Evolutionary conservation across 1,284 basidiomycete genomes (phyloP).

Genomic region (Marasmius sp.): DNA sequence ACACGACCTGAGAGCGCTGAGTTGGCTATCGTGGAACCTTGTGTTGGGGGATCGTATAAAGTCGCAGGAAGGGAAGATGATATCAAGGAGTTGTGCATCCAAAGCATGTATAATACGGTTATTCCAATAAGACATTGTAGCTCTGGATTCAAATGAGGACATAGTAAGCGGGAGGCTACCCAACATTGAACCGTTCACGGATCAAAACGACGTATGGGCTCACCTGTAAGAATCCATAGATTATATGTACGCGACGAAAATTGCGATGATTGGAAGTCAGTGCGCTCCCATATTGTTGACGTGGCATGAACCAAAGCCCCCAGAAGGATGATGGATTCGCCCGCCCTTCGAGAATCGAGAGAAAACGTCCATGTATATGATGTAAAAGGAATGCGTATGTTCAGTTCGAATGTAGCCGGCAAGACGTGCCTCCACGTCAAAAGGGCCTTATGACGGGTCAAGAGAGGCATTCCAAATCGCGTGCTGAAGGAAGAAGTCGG

Average conservation of each 20-base stretch:
- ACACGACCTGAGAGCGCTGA: constrained; percentile 13
- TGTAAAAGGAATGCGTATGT: constrained; percentile 40
- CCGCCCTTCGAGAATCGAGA: constrained; percentile 56
- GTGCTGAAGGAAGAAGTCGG: constrained; percentile 27
- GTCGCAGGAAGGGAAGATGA: constrained; percentile 20
- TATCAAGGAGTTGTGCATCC: constrained; percentile 53
- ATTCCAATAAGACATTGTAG: constrained; percentile 54
- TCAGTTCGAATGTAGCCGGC: constrained; percentile 42
- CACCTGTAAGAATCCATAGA: constrained; percentile 48
- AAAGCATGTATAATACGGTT: constrained; percentile 63
- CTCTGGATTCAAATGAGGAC: constrained; percentile 42
- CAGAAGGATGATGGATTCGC: constrained; percentile 55
- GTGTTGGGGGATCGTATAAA: constrained; percentile 11
- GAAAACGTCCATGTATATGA: constrained; percentile 39
- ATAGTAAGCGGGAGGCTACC: not conserved
- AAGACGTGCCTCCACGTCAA: constrained; percentile 29
- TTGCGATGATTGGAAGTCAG: constrained; percentile 9
- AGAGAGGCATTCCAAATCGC: constrained; percentile 17
- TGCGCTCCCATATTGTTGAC: constrained; percentile 21
- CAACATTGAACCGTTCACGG: constrained; percentile 13
- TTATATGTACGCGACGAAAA: constrained; percentile 18
- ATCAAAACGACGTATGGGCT: constrained; percentile 16
- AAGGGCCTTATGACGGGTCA: constrained; percentile 23
- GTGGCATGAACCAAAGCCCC: constrained; percentile 51
- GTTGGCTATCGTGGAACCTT: constrained; percentile 19